These are phyloP conservation scores for Dendrothele bispora DNA, from an alignment of 768 basidiomycete genomes.

Conservation along the genomic window DNA sequence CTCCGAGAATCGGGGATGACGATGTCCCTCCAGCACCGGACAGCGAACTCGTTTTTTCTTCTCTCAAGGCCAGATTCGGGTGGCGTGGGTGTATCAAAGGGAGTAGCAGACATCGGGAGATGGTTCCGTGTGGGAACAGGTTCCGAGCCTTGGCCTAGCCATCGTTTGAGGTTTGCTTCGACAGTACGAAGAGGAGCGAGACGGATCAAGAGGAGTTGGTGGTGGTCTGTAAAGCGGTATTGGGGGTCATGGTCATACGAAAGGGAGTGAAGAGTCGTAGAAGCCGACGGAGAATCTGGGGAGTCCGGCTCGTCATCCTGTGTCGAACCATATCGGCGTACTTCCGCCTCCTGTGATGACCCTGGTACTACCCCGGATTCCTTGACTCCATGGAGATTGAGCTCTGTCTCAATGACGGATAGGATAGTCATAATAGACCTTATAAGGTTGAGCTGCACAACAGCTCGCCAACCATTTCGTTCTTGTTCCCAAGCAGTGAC, in stretches of 20 bases:
- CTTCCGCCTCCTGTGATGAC: no score
- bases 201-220: constrained; percentile 55
- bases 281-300: no score
- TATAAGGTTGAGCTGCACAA: constrained; percentile 80
- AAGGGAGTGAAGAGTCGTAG: background rate
- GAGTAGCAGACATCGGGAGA: constrained; percentile 43
- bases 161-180: constrained; percentile 62
- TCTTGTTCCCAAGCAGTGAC: constrained; percentile 64
- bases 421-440: constrained; percentile 69
- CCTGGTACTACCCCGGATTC: no score
- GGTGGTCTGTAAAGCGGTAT: constrained; percentile 48
- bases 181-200: constrained; percentile 62
- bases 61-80: constrained; percentile 22
- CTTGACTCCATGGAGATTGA: constrained; percentile 36
- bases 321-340: no score
- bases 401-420: constrained; percentile 55
- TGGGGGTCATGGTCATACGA: no score
- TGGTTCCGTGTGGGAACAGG: constrained; percentile 25
- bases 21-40: constrained; percentile 53
- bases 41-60: constrained; percentile 44
- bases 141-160: constrained; percentile 52
- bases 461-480: constrained; percentile 71
- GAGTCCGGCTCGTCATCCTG: constrained; percentile 21
- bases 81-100: constrained; percentile 40
- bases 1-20: constrained; percentile 27